Evolutionary conservation across 2,329 filamentous ascomycete genomes (phyloP), one percentile per base, ranked within the genome.

Genomic region (Emergomyces orientalis): DNA sequence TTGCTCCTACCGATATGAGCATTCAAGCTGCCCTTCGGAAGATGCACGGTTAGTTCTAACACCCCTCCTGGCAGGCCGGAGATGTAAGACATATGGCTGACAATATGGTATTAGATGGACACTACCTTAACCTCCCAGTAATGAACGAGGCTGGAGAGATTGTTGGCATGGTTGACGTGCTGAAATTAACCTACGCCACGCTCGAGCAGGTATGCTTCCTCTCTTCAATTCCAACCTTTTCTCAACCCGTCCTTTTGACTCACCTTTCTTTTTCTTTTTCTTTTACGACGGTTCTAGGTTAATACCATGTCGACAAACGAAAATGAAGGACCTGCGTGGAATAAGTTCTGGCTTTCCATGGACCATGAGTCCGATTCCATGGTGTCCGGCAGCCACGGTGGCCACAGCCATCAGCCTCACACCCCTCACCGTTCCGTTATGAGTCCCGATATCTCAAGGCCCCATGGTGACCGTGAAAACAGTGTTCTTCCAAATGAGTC

Each of bases 261-360:
- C 11, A 59, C n/a, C 13, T 4, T 41, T 56, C 52, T 66, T 43
- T 22, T 25, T 41, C 13, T 3, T 41, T 49, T 39, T 41, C 51
- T 47, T 43, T 27, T 13, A 17, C 59, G 55, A 9, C 63, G 55
- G 27, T 57, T 59, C 19, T 67, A 88, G 82, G 87, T 88, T 72
- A 97, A 97, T 80, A 91, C 90, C 64, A 97, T 99, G 88, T 87
- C 85, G 49, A 91, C 87, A 61, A 85, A 85, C 51, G 93, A 96
- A 73, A 91, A 86, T 69, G 94, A 99, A 77, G 94, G 94, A 0
- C 94, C 94, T 5, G 94, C 94, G 7, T 99, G 94, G 94, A 97
- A 97, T 81, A 99, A 97, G 77, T 99, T 99, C 80, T 99, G 94
- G 94, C 82, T 97, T 68, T 97, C 94, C 0, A 87, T 99, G 70